Base-by-base conservation (phyloP, 208 protist species). In the Crithidia bombi region DNA sequence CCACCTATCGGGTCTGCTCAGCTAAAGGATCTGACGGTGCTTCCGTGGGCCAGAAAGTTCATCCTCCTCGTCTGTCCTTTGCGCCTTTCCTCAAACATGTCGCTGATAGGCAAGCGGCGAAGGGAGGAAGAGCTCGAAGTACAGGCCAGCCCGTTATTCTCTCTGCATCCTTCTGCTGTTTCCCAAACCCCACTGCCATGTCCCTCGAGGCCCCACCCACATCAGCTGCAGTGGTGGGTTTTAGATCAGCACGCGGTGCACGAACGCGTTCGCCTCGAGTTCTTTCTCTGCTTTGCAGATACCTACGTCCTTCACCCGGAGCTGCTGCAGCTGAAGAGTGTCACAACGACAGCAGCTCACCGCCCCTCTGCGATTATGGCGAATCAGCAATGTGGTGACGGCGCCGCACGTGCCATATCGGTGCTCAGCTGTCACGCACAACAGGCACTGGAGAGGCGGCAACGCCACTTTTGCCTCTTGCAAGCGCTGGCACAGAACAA, bases 171-270 rank as follows among this genome's bases (percentile, higher is more conserved):
- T 14, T 51, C 46, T 28, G 9, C 14, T 28, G 9, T 30, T 23
- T 23, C 46, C 5, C 15, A 9, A 32, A 3, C 12, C 3, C 26
- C 47, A 1, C 11, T 56, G 46, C 46, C 47, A 14, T 15, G 21
- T 2, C 43, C 28, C 5, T 26, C 26, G 26, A 28, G 4, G 11
- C 17, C 59, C 19, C 35, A 69, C 2, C 70, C 70, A 25, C 71
- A 54, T 49, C 23, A 26, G 25, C 39, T 30, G 12, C 46, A 43
- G 43, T 85, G 75, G 78, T 82, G 73, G 70, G 32, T 95, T 12
- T 30, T 75, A 3, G 90, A 95, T 52, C 90, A 90, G 69, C 90
- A 95, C 71, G 90, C 90, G 9, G 72, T 91, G 28, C 90, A 95
- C 66, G 86, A 95, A 66, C 79, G 90, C 2, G 56, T 91, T 12